A percentile compares a stretch with the other conserved stretches of the same genome.
Conservation (phyloP, 805 yeast genomes). For the Kuraishia floccosa region DNA sequence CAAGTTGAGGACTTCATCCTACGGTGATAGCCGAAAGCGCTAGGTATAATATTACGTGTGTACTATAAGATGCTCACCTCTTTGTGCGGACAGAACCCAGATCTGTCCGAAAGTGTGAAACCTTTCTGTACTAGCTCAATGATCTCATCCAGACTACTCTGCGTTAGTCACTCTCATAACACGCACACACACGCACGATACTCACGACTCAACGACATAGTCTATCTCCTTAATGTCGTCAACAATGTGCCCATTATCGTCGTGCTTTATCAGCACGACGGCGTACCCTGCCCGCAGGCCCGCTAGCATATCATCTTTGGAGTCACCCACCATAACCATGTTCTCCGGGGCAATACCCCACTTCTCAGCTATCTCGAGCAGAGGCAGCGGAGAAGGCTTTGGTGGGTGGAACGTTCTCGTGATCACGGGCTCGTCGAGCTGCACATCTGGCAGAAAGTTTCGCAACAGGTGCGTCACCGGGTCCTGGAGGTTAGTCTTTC, state of each 20-base stretch:
- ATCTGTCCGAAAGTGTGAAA: not conserved
- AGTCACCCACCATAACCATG: constrained; percentile 65
- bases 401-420: constrained; percentile 60
- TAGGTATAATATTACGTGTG: not conserved
- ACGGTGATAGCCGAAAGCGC: constrained; percentile 7
- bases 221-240: constrained; percentile 23
- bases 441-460: constrained; percentile 26
- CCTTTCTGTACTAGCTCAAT: constrained; percentile 24
- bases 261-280: constrained; percentile 41
- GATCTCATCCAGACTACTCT: constrained; percentile 22
- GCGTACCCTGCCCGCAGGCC: constrained; percentile 55
- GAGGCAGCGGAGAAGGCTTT: constrained; percentile 57
- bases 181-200: not conserved
- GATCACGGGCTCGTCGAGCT: constrained; percentile 35
- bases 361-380: constrained; percentile 37
- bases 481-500: too few species aligned
- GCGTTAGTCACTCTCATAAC: not conserved
- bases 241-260: constrained; percentile 34
- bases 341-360: constrained; percentile 36
- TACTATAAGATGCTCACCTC: not conserved
- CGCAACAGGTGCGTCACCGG: constrained; percentile 44
- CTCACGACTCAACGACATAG: constrained; percentile 16
- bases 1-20: constrained; percentile 47
- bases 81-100: not conserved
- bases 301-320: constrained; percentile 56